Conservation (phyloP, 768 basidiomycete species). For the Trichaptum fuscoviolaceum region DNA sequence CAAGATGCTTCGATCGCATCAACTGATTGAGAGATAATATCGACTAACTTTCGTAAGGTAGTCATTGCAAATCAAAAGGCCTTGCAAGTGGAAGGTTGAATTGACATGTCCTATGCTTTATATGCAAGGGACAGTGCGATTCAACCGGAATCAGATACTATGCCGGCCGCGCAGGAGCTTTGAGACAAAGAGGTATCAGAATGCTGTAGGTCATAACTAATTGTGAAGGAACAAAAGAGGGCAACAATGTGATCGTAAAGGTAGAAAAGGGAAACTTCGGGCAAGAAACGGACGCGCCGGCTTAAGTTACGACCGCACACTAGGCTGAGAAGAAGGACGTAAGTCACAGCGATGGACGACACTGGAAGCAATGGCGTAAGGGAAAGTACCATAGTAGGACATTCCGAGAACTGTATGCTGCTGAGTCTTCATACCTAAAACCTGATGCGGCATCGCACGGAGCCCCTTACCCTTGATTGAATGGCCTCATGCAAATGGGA, state of each 20-base stretch:
- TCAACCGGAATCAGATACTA: background rate
- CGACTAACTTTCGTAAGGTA: background rate
- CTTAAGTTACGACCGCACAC: background rate
- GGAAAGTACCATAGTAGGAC: no score
- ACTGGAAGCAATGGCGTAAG: background rate
- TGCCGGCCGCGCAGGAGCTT: no score
- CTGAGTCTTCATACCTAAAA: no score
- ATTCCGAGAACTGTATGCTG: no score
- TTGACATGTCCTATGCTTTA: background rate
- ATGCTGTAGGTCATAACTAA: background rate
- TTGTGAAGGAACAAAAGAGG: background rate
- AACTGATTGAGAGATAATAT: constrained; percentile 7
- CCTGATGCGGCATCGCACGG: no score
- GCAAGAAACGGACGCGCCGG: background rate
- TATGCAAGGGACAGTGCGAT: background rate
- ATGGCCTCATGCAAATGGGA: no score
- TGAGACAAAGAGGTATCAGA: no score
- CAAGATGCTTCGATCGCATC: constrained; percentile 21
- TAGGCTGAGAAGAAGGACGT: background rate
- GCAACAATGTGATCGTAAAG: background rate
- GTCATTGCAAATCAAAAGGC: background rate
- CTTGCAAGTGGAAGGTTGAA: background rate
- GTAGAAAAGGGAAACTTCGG: background rate
- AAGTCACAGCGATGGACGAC: background rate
- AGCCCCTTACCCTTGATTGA: no score